These are phyloP conservation scores for Coemansia furcata DNA, from an alignment of 192 early-diverging fungal species.

Conservation along the genomic window DNA sequence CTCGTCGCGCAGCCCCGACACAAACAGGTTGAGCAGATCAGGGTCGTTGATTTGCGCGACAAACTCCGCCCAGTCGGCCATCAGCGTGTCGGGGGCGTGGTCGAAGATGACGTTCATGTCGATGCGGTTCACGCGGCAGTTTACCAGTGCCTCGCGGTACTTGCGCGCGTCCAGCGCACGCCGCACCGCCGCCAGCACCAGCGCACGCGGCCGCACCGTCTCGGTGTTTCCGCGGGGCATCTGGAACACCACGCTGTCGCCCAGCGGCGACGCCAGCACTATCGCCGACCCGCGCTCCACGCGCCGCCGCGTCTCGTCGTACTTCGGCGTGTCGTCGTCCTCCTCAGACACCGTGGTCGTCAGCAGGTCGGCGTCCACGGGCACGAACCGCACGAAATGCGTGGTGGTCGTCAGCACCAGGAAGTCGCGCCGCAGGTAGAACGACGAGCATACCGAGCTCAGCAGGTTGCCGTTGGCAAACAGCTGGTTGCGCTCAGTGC, in stretches of 20 bases:
- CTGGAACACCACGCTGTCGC: conserved; percentile 58
- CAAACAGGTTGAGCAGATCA: conserved; percentile 89
- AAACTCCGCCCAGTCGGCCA: conserved; percentile 66
- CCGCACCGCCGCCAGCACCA: conserved; percentile 76
- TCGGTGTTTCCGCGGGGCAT: conserved; percentile 99
- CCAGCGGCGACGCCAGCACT: conserved; percentile 70
- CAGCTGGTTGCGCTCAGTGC: conserved; percentile 79
- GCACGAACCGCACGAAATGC: conserved; percentile 76
- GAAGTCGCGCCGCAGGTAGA: conserved; percentile 76
- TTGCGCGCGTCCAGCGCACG: conserved; percentile 59
- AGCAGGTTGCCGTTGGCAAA: conserved; percentile 71
- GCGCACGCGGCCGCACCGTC: conserved; percentile 84
- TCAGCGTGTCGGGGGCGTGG: conserved; percentile 67
- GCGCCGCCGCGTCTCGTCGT: conserved; percentile 57
- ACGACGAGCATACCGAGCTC: conserved; percentile 80
- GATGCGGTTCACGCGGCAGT: conserved; percentile 87
- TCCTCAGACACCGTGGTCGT: conserved; percentile 1
- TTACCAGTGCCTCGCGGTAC: conserved; percentile 75
- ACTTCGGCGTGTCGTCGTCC: conserved; percentile 7
- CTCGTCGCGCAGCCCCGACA: conserved; percentile 77
- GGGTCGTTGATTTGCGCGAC: conserved; percentile 73
- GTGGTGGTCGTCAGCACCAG: conserved; percentile 83
- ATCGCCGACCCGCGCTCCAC: conserved; percentile 93
- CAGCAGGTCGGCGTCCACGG: conserved; percentile 34
- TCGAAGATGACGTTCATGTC: conserved; percentile 93